Evolutionary conservation across 768 basidiomycete species (phyloP).

Genomic region (Polyporus arcularius): DNA sequence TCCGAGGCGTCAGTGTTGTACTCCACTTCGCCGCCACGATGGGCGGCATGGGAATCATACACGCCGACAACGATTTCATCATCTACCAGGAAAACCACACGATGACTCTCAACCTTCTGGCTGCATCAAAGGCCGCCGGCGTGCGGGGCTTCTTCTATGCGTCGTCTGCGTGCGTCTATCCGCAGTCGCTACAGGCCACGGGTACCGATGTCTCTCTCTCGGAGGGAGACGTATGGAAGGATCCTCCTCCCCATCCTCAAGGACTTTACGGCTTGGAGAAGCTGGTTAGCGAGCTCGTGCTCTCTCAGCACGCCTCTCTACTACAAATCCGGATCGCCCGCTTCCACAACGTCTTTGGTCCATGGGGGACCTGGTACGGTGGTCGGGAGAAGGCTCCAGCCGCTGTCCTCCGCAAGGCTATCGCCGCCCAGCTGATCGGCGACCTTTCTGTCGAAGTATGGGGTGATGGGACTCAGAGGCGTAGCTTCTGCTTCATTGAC

Average conservation of each 20-base stretch:
- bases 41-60: conserved; percentile 69
- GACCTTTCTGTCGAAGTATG: conserved; percentile 49
- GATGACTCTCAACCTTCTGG: conserved; percentile 52
- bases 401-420: conserved; percentile 55
- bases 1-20: conserved; percentile 44
- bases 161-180: conserved; percentile 63
- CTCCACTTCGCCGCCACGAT: conserved; percentile 63
- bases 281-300: conserved; percentile 48
- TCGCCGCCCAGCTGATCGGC: conserved; percentile 33
- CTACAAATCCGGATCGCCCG: conserved; percentile 50
- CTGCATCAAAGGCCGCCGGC: conserved; percentile 38
- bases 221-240: conserved; percentile 46
- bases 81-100: conserved; percentile 52
- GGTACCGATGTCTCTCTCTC: conserved; percentile 43
- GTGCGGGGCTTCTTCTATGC: conserved; percentile 53
- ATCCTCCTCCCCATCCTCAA: conserved; percentile 45
- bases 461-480: conserved; percentile 54
- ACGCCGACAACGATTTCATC: conserved; percentile 46
- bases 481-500: conserved; percentile 58
- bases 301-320: conserved; percentile 33
- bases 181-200: conserved; percentile 40
- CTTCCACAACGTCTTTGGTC: conserved; percentile 63
- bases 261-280: conserved; percentile 65
- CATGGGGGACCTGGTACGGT: conserved; percentile 50
- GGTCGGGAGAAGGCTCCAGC: conserved; percentile 63